phyloP scores from a whole-genome alignment of 164 flowering plant genomes.

The Chloranthus sessilifolius region DNA sequence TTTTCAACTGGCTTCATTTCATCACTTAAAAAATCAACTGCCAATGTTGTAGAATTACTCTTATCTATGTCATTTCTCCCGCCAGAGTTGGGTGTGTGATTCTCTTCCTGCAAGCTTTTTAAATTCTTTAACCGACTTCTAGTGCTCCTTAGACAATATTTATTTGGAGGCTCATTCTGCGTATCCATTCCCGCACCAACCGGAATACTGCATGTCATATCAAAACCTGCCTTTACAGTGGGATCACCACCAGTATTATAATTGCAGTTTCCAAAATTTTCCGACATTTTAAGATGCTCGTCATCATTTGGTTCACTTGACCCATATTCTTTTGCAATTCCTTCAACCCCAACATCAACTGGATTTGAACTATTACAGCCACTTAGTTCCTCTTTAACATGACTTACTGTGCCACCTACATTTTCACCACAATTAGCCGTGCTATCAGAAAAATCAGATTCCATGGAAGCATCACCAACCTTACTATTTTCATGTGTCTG shows the following conservation, averaged over 20 bases:
- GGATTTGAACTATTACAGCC: neutral
- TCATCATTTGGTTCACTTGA: neutral
- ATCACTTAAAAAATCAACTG: neutral
- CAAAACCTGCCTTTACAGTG: neutral
- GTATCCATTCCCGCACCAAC: too few species aligned
- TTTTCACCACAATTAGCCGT: too few species aligned
- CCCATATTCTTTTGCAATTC: neutral
- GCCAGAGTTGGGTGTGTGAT: neutral
- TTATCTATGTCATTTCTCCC: neutral
- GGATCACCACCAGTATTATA: neutral
- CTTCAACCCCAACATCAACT: constrained; percentile 1
- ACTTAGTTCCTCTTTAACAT: constrained; percentile 1
- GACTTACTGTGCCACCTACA: neutral
- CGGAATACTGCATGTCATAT: too few species aligned
- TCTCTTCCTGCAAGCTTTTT: neutral
- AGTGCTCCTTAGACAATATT: constrained; percentile 1
- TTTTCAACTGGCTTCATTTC: neutral
- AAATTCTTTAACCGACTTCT: neutral
- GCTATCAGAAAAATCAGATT: too few species aligned
- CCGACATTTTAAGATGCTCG: constrained; percentile 1
- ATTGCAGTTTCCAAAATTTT: neutral
- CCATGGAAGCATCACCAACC: too few species aligned
- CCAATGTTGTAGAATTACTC: constrained; percentile 3
- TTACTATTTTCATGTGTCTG: too few species aligned
- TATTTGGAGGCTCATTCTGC: neutral